Conservation (phyloP, 768 basidiomycete species). For the Leccinum aurantiacum region DNA sequence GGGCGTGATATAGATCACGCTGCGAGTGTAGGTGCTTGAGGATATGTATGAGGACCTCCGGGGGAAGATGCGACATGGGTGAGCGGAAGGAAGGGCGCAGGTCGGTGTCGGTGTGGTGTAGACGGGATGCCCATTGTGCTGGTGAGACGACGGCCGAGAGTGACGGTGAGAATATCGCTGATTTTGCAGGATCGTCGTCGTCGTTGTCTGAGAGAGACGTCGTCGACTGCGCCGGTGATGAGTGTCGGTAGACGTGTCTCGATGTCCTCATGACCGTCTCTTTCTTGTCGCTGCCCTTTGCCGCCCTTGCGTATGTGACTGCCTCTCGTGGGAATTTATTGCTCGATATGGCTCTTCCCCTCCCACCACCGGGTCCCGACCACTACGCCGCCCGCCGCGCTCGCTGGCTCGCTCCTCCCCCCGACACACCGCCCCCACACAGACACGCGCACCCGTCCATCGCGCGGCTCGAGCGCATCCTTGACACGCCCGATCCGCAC, state of each 20-base stretch:
- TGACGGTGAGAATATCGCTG: conserved; percentile 37
- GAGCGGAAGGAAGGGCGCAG: conserved; percentile 39
- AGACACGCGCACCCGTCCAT: conserved; percentile 40
- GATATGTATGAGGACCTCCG: conserved; percentile 91
- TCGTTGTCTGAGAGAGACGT: conserved; percentile 80
- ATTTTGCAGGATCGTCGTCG: conserved; percentile 60
- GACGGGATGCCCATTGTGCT: conserved; percentile 58
- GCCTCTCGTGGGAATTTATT: conserved; percentile 19
- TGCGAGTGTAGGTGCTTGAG: conserved; percentile 78
- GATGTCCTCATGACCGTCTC: conserved; percentile 27
- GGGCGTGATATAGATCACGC: conserved; percentile 68
- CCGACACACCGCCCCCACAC: conserved; percentile 14
- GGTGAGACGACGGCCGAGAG: conserved; percentile 50
- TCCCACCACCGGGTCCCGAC: conserved; percentile 64
- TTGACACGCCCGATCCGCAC: conserved; percentile 47
- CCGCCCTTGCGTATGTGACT: not conserved
- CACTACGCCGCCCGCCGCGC: conserved; percentile 62
- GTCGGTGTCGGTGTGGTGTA: conserved; percentile 35
- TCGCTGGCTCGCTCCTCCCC: conserved; percentile 52
- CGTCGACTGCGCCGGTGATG: conserved; percentile 63
- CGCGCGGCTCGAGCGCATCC: conserved; percentile 50
- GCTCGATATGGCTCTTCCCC: conserved; percentile 27
- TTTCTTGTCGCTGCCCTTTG: not conserved
- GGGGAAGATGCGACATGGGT: conserved; percentile 71
- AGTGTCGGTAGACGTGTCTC: conserved; percentile 37